Evolutionary conservation across 495 filamentous ascomycete species (phyloP), one percentile per base, ranked within the genome.

Genomic region (Lepidopterella palustris): DNA sequence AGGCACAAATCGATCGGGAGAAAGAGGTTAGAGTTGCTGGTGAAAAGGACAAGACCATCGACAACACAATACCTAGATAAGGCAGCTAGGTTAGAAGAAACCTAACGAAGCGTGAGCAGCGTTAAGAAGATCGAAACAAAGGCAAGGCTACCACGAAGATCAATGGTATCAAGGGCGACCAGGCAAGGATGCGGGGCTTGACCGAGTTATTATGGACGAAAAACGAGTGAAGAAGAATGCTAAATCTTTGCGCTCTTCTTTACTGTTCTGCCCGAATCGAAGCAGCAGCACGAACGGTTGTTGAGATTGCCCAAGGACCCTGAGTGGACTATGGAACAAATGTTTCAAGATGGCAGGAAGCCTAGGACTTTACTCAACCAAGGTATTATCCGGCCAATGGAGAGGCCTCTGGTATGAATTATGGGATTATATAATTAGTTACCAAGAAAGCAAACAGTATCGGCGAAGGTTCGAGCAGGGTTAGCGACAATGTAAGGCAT

Each of bases 301-400:
- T 75, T 98, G 26, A 81, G 92, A 26, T 67, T 96, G 55, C 93
- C 95, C 11, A 82, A 96, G 27, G 95, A 93, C 6, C 90, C 89
- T 1, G 95, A 98, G 74, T 97, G 91, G 90, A 81, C 82, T 63
- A 96, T 92, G 15, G 97, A 97, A 80, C 83, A 89, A 72, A 90
- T 87, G 15, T 92, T 95, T 78, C 92, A 97, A 75, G 80, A 84
- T 56, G 77, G 82, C 35, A 97, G 91, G 65, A 96, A 92, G 82
- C 95, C 93, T 40, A 84, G 91, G 67, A 80, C 97, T 53, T 80
- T 97, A 73, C 73, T 97, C 74, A 97, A 96, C 78, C 88, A 89
- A 75, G 93, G 93, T 27, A 79, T 97, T 62, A 92, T 97, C 73
- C 82, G 83, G 72, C 87, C 93, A 31, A 90, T 98, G 82, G 79